phyloP scores from a whole-genome alignment of 2,329 filamentous ascomycete species.

The Aaosphaeria pasadenensis region DNA sequence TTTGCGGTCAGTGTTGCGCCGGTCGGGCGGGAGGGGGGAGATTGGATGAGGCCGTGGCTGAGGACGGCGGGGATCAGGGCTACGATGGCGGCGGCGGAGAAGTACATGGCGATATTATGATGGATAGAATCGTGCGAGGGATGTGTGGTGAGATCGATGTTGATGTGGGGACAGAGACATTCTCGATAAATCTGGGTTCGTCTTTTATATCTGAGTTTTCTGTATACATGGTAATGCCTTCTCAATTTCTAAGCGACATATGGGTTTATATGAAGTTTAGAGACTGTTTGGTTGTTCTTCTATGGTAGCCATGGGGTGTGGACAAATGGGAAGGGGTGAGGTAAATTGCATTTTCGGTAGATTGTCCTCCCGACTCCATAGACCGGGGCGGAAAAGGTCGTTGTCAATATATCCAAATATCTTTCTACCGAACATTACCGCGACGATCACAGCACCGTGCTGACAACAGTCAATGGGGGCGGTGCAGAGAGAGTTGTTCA shows the following conservation, averaged over 20 bases:
- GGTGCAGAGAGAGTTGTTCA: no score
- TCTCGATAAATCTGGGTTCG: neutral
- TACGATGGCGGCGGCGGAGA: constrained; percentile 10
- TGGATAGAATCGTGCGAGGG: no score
- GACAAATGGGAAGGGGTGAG: constrained; percentile 8
- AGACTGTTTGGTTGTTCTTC: neutral
- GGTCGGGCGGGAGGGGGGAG: constrained; percentile 16
- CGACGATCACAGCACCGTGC: no score
- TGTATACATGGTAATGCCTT: neutral
- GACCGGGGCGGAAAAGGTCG: constrained; percentile 3
- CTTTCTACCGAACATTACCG: no score
- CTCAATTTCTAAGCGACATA: neutral
- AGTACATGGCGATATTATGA: constrained; percentile 8
- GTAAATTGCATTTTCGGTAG: constrained; percentile 15
- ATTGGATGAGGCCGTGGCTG: constrained; percentile 19
- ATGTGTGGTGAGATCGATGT: no score
- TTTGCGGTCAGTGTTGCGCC: constrained; percentile 11
- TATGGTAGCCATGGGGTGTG: neutral
- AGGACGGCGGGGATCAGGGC: constrained; percentile 13
- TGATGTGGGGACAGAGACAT: no score
- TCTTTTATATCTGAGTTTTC: neutral
- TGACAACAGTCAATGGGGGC: no score
- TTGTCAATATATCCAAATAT: neutral
- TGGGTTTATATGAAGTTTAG: neutral
- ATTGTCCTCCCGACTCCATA: constrained; percentile 8